Evolutionary conservation across 177 flowering plant genomes (phyloP).

Genomic region (Vitis hybrid): DNA sequence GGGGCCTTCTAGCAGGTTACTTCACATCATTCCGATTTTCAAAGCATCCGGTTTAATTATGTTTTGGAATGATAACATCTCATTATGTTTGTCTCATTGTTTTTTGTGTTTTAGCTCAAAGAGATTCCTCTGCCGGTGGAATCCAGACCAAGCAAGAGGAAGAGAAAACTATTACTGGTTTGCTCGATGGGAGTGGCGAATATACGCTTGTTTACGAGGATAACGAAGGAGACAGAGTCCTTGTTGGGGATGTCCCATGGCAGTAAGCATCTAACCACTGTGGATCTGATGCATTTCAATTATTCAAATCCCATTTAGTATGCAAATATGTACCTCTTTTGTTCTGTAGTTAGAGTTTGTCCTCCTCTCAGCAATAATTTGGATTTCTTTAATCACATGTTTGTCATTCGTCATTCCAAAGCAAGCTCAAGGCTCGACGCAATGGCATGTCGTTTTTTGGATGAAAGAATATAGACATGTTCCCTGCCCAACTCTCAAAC

Average conservation of each 20-base stretch:
- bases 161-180: slow-evolving; percentile 55
- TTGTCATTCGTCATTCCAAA: neutral
- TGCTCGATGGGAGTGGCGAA: slow-evolving; percentile 87
- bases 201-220: slow-evolving; percentile 96
- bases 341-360: too few relatives aligned
- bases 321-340: neutral
- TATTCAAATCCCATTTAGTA: neutral
- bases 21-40: neutral
- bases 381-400: neutral
- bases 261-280: slow-evolving; percentile 56
- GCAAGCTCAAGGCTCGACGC: neutral
- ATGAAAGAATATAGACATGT: neutral
- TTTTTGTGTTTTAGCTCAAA: slow-evolving; percentile 58
- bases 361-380: neutral
- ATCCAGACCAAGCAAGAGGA: slow-evolving; percentile 45
- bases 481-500: neutral
- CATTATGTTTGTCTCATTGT: slow-evolving; percentile 4
- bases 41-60: neutral
- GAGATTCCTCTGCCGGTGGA: slow-evolving; percentile 51
- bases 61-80: neutral
- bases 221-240: slow-evolving; percentile 96
- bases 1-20: slow-evolving; percentile 87
- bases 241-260: slow-evolving; percentile 99
- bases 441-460: neutral
- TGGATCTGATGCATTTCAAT: slow-evolving; percentile 14